Evolutionary conservation across 208 protist genomes (phyloP).

Genomic region (Trypanosoma cruzi): DNA sequence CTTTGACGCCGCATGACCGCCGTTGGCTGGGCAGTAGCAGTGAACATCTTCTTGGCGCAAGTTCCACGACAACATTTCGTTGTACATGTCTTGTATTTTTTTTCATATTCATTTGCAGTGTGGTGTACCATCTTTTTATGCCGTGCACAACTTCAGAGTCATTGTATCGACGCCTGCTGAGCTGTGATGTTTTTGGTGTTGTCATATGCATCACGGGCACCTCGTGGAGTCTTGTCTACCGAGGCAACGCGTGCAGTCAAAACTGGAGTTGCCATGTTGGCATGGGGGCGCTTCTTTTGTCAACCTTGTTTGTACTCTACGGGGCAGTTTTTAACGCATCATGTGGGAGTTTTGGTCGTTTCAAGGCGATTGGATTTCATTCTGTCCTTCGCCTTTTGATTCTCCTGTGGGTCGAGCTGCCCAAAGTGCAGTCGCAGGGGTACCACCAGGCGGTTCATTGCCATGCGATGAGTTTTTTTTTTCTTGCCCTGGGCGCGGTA

Average conservation of each 20-base stretch:
- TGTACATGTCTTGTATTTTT: slow-evolving; percentile 28
- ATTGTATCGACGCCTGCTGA: slow-evolving; percentile 54
- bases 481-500: slow-evolving; percentile 43
- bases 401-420: slow-evolving; percentile 48
- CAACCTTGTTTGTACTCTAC: slow-evolving; percentile 7
- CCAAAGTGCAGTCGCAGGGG: slow-evolving; percentile 43
- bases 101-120: slow-evolving; percentile 57
- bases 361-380: slow-evolving; percentile 32
- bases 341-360: slow-evolving; percentile 4
- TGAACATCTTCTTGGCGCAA: neutral
- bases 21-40: neutral
- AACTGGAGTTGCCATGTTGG: slow-evolving; percentile 9
- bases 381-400: slow-evolving; percentile 42
- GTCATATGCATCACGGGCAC: slow-evolving; percentile 49
- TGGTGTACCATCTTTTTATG: slow-evolving; percentile 67
- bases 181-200: slow-evolving; percentile 58
- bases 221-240: slow-evolving; percentile 44
- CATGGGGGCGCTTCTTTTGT: slow-evolving; percentile 1
- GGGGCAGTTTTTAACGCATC: slow-evolving; percentile 1
- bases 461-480: slow-evolving; percentile 57
- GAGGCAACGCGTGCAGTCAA: slow-evolving; percentile 39
- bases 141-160: slow-evolving; percentile 39
- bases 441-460: slow-evolving; percentile 56
- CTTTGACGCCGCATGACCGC: neutral
- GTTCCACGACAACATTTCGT: slow-evolving; percentile 16